phyloP scores from a whole-genome alignment of 306 rosid genomes.

The Lathyrus aphaca region DNA sequence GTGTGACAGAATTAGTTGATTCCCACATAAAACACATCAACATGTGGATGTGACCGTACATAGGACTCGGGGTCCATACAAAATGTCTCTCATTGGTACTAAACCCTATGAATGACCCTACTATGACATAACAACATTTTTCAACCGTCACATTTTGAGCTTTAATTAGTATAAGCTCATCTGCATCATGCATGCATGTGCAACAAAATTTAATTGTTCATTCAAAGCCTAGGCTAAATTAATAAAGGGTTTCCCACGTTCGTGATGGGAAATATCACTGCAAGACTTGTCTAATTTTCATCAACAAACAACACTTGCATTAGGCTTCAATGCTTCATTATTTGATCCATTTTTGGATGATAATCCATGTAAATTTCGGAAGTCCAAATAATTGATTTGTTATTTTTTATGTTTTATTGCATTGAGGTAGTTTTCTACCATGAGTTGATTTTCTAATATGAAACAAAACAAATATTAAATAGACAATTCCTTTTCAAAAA shows the following conservation, averaged over 20 bases:
- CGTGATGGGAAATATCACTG: slow-evolving; percentile 36
- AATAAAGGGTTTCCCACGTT: slow-evolving; percentile 29
- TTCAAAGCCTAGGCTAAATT: slow-evolving; percentile 14
- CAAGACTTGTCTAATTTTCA: slow-evolving; percentile 32
- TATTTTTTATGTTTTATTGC: too few species aligned
- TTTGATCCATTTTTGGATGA: too few species aligned
- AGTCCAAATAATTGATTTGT: too few species aligned
- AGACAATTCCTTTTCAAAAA: slow-evolving; percentile 26
- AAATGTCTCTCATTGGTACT: slow-evolving; percentile 33
- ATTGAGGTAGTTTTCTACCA: too few species aligned
- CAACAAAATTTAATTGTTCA: neutral
- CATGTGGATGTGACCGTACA: slow-evolving; percentile 47
- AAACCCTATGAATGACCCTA: slow-evolving; percentile 35
- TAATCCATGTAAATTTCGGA: too few species aligned
- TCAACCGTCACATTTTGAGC: slow-evolving; percentile 12
- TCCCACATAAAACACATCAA: slow-evolving; percentile 17
- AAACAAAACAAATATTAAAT: neutral
- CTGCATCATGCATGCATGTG: slow-evolving; percentile 26
- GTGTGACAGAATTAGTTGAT: too few species aligned
- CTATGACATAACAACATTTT: slow-evolving; percentile 36
- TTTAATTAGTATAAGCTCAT: slow-evolving; percentile 25
- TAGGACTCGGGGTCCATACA: slow-evolving; percentile 29
- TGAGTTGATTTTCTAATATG: too few species aligned
- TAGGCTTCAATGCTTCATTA: neutral
- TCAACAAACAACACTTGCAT: slow-evolving; percentile 26